Evolutionary conservation across 129 eudicot species (phyloP), one percentile per base, ranked within the genome.

Genomic region (Pulicaria dysenterica): DNA sequence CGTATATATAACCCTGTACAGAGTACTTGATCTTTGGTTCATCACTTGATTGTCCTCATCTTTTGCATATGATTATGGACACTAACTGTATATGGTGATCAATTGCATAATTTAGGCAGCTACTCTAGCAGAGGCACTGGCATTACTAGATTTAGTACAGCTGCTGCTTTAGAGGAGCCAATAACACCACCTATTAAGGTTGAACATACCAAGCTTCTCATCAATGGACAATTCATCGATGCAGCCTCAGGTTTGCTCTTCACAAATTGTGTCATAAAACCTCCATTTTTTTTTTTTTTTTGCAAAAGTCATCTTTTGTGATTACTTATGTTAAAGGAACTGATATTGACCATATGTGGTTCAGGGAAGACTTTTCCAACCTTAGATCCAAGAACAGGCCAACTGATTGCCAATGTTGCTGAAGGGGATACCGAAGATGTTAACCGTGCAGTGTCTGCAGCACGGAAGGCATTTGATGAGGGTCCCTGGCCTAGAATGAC

Each of bases 401-500:
- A 87, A 60, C 85, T 89, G 69, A 92, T 92, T 41, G 88, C 98
- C 36, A 73, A 89, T 81, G 88, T 89, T 65, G 85, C 98, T 74
- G 96, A 92, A 83, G 96, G 89, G 19, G 96, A 92, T 54, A 7
- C 70, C 0, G 96, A 92, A 80, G 98, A 92, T 70, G 66, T 92
- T 45, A 70, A 89, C 58, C 89, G 94, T 17, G 98, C 98, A 12
- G 98, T 92, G 4, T 47, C 89, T 60, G 95, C 98, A 64, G 98
- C 98, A 45, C 87, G 96, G 4, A 89, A 89, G 74, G 98, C 98
- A 5, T 92, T 92, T 53, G 98, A 92, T 68, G 90, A 92, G 65
- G 98, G 98, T 4, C 98, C 98, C 11, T 92, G 97, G 97, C 97
- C 97, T 8, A 87, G 58, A 83, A 84, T 89, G 97, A 84, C 87